These are phyloP conservation scores for Candida albicans DNA, from an alignment of 1,139 yeast genomes.

Conservation along the genomic window DNA sequence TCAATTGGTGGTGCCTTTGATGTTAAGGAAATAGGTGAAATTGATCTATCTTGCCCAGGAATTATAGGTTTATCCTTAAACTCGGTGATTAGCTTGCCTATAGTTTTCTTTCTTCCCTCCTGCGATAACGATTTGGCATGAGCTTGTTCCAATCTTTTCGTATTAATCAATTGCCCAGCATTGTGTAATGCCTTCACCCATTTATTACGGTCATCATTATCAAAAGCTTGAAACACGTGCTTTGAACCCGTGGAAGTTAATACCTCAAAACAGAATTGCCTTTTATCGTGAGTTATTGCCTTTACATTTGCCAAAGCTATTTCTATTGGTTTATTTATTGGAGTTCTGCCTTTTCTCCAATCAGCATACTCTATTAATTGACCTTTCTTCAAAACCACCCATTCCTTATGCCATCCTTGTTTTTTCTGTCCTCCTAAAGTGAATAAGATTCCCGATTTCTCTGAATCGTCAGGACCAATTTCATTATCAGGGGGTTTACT, in stretches of 20 bases:
- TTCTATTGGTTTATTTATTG: conserved; percentile 70
- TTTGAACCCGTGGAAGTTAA: conserved; percentile 68
- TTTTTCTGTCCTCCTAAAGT: conserved; percentile 74
- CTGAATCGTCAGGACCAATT: conserved; percentile 23
- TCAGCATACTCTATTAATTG: conserved; percentile 71
- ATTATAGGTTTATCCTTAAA: conserved; percentile 18
- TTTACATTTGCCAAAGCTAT: conserved; percentile 70
- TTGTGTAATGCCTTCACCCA: conserved; percentile 67
- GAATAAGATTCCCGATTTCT: conserved; percentile 59
- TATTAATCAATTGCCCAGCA: conserved; percentile 46
- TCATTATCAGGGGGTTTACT: conserved; percentile 13
- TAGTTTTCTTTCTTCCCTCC: conserved; percentile 13
- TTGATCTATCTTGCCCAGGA: conserved; percentile 23
- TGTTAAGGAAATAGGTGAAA: conserved; percentile 38
- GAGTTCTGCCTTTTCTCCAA: conserved; percentile 72
- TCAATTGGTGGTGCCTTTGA: conserved; percentile 24
- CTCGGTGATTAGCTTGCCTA: conserved; percentile 15
- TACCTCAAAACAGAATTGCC: conserved; percentile 71
- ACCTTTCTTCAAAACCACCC: conserved; percentile 76
- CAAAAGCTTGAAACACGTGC: conserved; percentile 76
- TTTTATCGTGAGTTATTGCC: conserved; percentile 46
- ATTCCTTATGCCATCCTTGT: conserved; percentile 87
- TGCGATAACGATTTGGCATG: conserved; percentile 7
- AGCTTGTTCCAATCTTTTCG: conserved; percentile 22
- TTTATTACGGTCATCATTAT: conserved; percentile 62